Evolutionary conservation across 495 filamentous ascomycete genomes (phyloP).

Genomic region (Penicillium ochrochloron): DNA sequence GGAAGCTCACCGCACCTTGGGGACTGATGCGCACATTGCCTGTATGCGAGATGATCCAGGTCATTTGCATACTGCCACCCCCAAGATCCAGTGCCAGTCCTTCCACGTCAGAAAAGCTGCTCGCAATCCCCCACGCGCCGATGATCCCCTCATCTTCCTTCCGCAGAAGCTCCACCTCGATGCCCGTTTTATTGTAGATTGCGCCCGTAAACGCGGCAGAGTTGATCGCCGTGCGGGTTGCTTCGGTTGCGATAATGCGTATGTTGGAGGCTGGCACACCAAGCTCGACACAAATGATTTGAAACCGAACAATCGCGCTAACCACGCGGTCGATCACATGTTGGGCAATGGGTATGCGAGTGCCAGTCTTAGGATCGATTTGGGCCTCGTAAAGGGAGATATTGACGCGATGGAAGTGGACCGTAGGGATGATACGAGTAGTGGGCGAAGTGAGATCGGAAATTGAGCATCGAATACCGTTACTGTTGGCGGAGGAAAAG

Average conservation of each 20-base stretch:
- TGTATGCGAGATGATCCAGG: slow-evolving; percentile 69
- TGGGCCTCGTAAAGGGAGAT: slow-evolving; percentile 94
- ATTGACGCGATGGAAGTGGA: slow-evolving; percentile 76
- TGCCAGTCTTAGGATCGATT: slow-evolving; percentile 46
- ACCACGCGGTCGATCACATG: slow-evolving; percentile 67
- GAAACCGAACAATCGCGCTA: slow-evolving; percentile 69
- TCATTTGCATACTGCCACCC: slow-evolving; percentile 89
- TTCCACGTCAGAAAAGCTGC: slow-evolving; percentile 66
- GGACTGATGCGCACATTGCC: slow-evolving; percentile 57
- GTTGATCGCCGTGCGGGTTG: slow-evolving; percentile 81
- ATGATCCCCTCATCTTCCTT: slow-evolving; percentile 83
- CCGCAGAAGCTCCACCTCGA: slow-evolving; percentile 70
- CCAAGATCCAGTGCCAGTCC: slow-evolving; percentile 88
- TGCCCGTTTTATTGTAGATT: slow-evolving; percentile 64
- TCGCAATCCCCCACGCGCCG: slow-evolving; percentile 83
- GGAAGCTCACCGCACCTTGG: slow-evolving; percentile 60
- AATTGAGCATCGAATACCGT: slow-evolving; percentile 94
- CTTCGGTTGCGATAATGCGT: slow-evolving; percentile 84
- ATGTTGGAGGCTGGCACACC: slow-evolving; percentile 66
- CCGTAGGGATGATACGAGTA: slow-evolving; percentile 71
- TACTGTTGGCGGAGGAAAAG: slow-evolving; percentile 54
- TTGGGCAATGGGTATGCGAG: slow-evolving; percentile 62
- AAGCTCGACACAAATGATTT: slow-evolving; percentile 71
- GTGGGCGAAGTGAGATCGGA: slow-evolving; percentile 73
- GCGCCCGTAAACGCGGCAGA: slow-evolving; percentile 64